Evolutionary conservation across 129 eudicot genomes (phyloP).

Genomic region (Flaveria brownii): DNA sequence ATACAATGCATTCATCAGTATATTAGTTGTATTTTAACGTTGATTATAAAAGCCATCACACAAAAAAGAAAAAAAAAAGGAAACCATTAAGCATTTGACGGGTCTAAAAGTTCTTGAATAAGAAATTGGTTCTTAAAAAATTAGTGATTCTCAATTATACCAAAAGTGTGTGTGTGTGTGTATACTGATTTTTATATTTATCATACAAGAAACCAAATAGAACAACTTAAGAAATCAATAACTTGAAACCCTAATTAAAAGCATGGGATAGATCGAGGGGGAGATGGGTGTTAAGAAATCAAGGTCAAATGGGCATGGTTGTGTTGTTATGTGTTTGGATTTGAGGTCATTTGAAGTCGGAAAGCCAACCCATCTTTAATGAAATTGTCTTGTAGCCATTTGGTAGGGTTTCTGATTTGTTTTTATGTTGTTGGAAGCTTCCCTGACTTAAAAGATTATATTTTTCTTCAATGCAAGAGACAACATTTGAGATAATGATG

Average conservation of each 20-base stretch:
- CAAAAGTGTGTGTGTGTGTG: too few species aligned
- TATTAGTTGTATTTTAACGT: neutral
- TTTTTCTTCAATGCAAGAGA: conserved; percentile 29
- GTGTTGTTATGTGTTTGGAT: conserved; percentile 39
- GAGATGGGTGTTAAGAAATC: conserved; percentile 35
- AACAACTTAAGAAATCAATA: conserved; percentile 10
- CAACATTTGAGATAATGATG: conserved; percentile 28
- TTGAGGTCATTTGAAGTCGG: conserved; percentile 33
- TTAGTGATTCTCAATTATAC: too few species aligned
- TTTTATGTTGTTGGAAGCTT: conserved; percentile 41
- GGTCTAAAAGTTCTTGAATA: too few species aligned
- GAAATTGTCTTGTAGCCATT: conserved; percentile 36
- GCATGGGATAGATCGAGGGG: conserved; percentile 11
- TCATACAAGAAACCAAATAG: neutral
- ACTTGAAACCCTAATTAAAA: conserved; percentile 11
- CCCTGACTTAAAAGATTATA: conserved; percentile 31
- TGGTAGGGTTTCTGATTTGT: conserved; percentile 36
- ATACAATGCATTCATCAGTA: neutral
- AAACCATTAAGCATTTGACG: too few species aligned
- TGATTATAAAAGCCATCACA: neutral
- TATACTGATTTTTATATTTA: too few species aligned
- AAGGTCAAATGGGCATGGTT: conserved; percentile 38
- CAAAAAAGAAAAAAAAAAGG: too few species aligned
- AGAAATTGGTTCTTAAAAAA: too few species aligned
- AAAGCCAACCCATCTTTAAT: conserved; percentile 39